These are phyloP conservation scores for Macrocybe gigantea DNA, from an alignment of 768 basidiomycete genomes.

Conservation along the genomic window DNA sequence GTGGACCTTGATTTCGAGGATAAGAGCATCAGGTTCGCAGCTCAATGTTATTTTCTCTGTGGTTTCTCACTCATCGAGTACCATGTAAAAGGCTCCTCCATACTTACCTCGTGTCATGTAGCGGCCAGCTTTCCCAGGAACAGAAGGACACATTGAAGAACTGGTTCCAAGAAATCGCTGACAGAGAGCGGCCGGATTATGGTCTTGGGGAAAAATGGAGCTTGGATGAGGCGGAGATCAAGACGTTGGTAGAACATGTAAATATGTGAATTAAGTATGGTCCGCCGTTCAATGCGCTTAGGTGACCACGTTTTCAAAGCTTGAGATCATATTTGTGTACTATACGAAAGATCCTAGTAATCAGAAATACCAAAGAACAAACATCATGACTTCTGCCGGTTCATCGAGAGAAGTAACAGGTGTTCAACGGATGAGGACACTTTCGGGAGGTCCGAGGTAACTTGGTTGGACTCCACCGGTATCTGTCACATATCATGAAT, in stretches of 20 bases:
- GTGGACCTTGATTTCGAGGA: conserved; percentile 62
- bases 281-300: too few species aligned
- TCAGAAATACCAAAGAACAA: too few species aligned
- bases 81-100: conserved; percentile 35
- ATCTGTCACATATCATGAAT: conserved; percentile 27
- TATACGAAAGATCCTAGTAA: too few species aligned
- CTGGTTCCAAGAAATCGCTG: not conserved
- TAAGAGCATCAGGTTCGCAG: conserved; percentile 47
- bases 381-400: not conserved
- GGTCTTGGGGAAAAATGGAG: not conserved
- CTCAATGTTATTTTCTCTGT: not conserved
- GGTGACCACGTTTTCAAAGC: too few species aligned
- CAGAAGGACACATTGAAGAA: conserved; percentile 16
- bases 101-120: conserved; percentile 42
- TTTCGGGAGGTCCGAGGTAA: conserved; percentile 64
- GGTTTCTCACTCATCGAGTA: not conserved
- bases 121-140: conserved; percentile 21
- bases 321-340: too few species aligned
- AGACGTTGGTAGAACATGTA: too few species aligned
- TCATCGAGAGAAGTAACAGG: not conserved
- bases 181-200: not conserved
- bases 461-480: conserved; percentile 48
- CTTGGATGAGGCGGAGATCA: not conserved
- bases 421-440: conserved; percentile 21
- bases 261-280: too few species aligned